A percentile compares a stretch with the other conserved stretches of the same genome.
These are phyloP conservation scores for Heimioporus sp. DNA, from an alignment of 768 basidiomycete genomes.

Conservation along the genomic window DNA sequence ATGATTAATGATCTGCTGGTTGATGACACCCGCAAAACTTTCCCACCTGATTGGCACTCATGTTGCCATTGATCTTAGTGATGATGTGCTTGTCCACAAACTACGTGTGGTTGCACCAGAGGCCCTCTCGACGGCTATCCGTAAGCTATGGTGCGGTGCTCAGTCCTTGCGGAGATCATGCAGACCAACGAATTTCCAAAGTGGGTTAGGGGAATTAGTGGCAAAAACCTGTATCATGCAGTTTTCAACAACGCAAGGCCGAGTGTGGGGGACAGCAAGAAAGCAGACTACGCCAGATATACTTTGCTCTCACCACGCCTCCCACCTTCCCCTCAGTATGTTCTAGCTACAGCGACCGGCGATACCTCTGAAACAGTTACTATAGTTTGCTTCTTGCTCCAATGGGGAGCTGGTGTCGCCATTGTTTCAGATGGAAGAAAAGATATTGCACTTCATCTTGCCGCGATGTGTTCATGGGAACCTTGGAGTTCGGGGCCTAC, in stretches of 20 bases:
- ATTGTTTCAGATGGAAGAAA: no score
- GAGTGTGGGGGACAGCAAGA: background rate
- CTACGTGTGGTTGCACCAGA: background rate
- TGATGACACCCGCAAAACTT: background rate
- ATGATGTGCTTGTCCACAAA: background rate
- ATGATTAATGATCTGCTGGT: background rate
- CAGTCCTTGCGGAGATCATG: background rate
- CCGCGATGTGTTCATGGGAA: no score
- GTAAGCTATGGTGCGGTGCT: slow-evolving; percentile 1
- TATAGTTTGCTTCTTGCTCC: no score
- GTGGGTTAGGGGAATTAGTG: background rate
- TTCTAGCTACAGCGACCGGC: no score
- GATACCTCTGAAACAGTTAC: no score
- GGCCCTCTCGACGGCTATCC: background rate
- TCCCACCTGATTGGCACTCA: background rate
- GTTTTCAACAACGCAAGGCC: slow-evolving; percentile 2
- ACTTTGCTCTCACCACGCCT: no score
- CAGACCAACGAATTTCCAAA: background rate
- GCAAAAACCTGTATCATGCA: background rate
- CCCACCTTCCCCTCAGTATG: no score
- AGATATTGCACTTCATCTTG: no score
- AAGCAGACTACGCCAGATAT: no score
- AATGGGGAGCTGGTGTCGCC: no score
- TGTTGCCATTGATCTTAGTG: background rate
- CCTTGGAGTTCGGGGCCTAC: no score